Percentiles rank a stretch among this genome's conserved stretches.
phyloP scores from a whole-genome alignment of 2,329 filamentous ascomycete species.

The Graphilbum fragrans region DNA sequence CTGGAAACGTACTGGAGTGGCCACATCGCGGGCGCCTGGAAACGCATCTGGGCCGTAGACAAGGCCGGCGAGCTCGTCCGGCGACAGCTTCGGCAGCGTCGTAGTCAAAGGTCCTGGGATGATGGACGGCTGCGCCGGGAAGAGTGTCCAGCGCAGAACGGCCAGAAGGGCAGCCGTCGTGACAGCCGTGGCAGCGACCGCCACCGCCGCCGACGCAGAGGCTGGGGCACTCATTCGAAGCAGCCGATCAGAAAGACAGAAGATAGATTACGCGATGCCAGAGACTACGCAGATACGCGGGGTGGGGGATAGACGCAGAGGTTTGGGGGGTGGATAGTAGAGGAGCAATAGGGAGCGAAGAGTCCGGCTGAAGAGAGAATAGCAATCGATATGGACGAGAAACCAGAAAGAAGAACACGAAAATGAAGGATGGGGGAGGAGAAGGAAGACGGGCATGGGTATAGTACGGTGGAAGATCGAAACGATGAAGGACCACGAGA shows the following conservation, averaged over 20 bases:
- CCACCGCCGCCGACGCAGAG: neutral
- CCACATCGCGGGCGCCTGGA: conserved; percentile 61
- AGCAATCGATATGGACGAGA: neutral
- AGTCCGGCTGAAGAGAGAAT: neutral
- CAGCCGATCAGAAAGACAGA: neutral
- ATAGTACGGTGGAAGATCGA: too few relatives aligned
- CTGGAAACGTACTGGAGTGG: conserved; percentile 40
- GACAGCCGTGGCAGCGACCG: conserved; percentile 12
- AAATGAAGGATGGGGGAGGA: neutral
- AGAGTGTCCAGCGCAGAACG: conserved; percentile 12
- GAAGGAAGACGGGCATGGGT: too few relatives aligned
- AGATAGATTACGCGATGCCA: neutral
- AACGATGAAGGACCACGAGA: neutral
- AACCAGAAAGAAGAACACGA: too few relatives aligned
- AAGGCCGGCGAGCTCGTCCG: conserved; percentile 14
- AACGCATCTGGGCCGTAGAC: conserved; percentile 56
- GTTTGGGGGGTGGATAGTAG: too few relatives aligned
- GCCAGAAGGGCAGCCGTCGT: conserved; percentile 11
- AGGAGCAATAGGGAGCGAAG: neutral
- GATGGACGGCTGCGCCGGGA: conserved; percentile 11
- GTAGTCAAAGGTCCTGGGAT: conserved; percentile 14
- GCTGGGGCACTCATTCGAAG: neutral
- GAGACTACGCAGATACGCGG: too few relatives aligned
- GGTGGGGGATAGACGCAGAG: too few relatives aligned
- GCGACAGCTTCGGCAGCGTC: conserved; percentile 12